phyloP scores from a whole-genome alignment of 768 basidiomycete genomes.

The Tulasnella sp. region DNA sequence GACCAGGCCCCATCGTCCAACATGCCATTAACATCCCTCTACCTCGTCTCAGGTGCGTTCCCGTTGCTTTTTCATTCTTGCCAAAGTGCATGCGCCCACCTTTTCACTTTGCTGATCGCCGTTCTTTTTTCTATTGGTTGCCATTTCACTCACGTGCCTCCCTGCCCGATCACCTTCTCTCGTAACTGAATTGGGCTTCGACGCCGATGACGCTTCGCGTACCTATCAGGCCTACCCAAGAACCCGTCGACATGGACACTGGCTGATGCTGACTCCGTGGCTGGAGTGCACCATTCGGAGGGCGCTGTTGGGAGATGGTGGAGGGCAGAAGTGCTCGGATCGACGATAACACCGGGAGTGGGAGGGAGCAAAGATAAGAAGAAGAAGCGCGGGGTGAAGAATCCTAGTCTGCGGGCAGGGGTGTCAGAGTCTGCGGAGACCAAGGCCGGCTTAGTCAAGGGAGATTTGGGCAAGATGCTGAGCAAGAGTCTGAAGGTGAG shows the following conservation, averaged over 20 bases:
- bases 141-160: background rate
- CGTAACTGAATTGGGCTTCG: background rate
- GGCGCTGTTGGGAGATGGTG: slow-evolving; percentile 84
- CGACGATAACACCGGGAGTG: slow-evolving; percentile 74
- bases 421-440: slow-evolving; percentile 8
- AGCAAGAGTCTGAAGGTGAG: slow-evolving; percentile 81
- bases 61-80: background rate
- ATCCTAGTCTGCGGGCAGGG: background rate
- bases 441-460: slow-evolving; percentile 62
- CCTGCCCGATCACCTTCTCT: background rate
- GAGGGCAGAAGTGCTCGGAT: slow-evolving; percentile 84
- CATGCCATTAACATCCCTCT: slow-evolving; percentile 23
- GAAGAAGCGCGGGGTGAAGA: slow-evolving; percentile 42
- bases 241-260: slow-evolving; percentile 85
- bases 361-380: slow-evolving; percentile 44
- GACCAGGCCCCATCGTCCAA: background rate
- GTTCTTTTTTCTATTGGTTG: background rate
- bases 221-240: slow-evolving; percentile 52
- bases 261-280: slow-evolving; percentile 70
- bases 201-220: background rate
- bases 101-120: background rate
- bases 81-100: background rate
- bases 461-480: slow-evolving; percentile 82
- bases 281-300: slow-evolving; percentile 71
- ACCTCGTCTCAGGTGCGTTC: slow-evolving; percentile 30